Percentiles rank a stretch among this genome's conserved stretches.
Evolutionary conservation across 495 filamentous ascomycete genomes (phyloP).

Genomic region (Xylaria bambusicola): DNA sequence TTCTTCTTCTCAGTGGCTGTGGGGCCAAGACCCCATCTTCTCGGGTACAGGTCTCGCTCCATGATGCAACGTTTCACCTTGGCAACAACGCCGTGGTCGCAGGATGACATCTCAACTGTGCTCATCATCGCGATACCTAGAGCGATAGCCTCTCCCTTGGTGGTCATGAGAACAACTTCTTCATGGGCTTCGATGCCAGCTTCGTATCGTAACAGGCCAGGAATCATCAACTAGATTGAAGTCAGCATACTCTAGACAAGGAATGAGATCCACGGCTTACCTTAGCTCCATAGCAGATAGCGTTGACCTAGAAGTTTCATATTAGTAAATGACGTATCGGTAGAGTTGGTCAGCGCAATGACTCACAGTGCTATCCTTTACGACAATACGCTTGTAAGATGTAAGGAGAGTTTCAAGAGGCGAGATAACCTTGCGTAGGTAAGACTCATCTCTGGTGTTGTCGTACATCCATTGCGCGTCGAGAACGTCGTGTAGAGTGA

Average conservation of each 20-base stretch:
- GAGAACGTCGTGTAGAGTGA: constrained; percentile 92
- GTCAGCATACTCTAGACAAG: not conserved
- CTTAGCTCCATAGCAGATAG: constrained; percentile 97
- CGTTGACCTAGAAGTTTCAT: constrained; percentile 65
- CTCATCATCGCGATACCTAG: constrained; percentile 95
- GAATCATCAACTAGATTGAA: constrained; percentile 63
- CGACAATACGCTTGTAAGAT: constrained; percentile 91
- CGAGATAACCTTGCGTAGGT: constrained; percentile 82
- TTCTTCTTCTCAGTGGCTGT: constrained; percentile 96
- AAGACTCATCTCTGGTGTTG: constrained; percentile 85
- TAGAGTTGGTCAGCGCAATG: not conserved
- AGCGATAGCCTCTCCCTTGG: constrained; percentile 97
- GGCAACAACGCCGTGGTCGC: constrained; percentile 94
- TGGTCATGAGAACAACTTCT: constrained; percentile 95
- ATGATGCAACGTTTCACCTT: constrained; percentile 99
- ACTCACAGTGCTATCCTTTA: constrained; percentile 76
- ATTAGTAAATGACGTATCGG: not conserved
- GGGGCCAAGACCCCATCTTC: constrained; percentile 91
- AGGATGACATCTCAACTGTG: constrained; percentile 84
- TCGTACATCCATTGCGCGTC: constrained; percentile 94
- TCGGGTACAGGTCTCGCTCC: constrained; percentile 95
- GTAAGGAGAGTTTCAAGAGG: constrained; percentile 90
- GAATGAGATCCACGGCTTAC: constrained; percentile 47
- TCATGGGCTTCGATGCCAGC: constrained; percentile 82
- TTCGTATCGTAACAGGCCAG: constrained; percentile 88